phyloP scores from a whole-genome alignment of 2,329 filamentous ascomycete genomes.

The Colletotrichum lini region DNA sequence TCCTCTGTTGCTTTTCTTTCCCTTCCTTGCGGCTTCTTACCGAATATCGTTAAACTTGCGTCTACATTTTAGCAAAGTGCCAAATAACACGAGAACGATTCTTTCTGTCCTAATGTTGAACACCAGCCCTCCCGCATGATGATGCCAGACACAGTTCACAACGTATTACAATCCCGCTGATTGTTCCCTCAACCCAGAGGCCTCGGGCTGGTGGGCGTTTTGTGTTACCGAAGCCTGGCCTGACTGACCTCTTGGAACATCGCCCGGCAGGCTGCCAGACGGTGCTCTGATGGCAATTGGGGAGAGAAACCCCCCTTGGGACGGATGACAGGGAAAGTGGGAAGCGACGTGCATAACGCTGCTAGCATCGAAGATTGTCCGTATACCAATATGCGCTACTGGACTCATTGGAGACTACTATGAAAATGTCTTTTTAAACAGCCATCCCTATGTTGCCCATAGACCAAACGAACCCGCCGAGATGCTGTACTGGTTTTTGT shows the following conservation, averaged over 20 bases:
- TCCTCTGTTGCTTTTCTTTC: not conserved
- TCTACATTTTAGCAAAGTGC: not conserved
- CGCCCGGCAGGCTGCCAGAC: not conserved
- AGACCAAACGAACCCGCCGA: no score
- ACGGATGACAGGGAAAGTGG: not conserved
- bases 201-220: not conserved
- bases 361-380: no score
- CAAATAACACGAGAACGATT: not conserved
- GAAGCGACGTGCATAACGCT: no score
- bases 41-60: not conserved
- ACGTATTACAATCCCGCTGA: no score
- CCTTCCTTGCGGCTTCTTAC: not conserved
- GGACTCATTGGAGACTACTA: no score
- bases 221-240: not conserved
- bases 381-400: no score
- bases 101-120: not conserved
- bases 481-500: no score
- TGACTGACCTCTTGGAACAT: not conserved
- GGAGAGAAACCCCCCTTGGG: not conserved
- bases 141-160: not conserved
- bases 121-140: not conserved
- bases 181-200: not conserved
- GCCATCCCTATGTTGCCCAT: no score
- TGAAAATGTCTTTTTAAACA: no score
- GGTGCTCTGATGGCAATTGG: not conserved